Evolutionary conservation across 768 basidiomycete species (phyloP).

Genomic region (Scleroderma bovista): DNA sequence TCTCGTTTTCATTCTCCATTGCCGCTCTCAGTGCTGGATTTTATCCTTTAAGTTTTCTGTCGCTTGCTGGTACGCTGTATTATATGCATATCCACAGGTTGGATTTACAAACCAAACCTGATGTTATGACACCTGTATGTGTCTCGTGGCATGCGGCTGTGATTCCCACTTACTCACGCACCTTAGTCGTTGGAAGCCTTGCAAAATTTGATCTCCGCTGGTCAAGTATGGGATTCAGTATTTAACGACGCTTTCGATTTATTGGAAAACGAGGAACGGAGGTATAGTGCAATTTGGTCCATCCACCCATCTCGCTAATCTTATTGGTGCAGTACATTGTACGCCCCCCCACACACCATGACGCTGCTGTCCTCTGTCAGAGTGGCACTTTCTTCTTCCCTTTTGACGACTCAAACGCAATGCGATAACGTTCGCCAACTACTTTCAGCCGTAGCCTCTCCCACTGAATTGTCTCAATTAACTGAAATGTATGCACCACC

Average conservation of each 20-base stretch:
- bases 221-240: conserved; percentile 67
- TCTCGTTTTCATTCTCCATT: conserved; percentile 34
- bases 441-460: conserved; percentile 69
- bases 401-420: conserved; percentile 72
- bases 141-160: neutral
- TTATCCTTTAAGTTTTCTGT: conserved; percentile 35
- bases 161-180: conserved; percentile 3
- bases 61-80: conserved; percentile 35
- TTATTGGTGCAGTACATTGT: conserved; percentile 26
- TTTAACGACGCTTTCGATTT: conserved; percentile 62
- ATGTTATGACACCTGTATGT: conserved; percentile 52
- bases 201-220: conserved; percentile 61
- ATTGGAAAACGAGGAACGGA: conserved; percentile 67
- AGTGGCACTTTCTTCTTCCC: conserved; percentile 64
- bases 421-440: conserved; percentile 79
- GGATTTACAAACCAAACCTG: conserved; percentile 32
- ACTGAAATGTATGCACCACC: conserved; percentile 88
- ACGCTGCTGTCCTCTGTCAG: conserved; percentile 39
- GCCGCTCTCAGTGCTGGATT: conserved; percentile 41
- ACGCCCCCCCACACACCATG: conserved; percentile 37
- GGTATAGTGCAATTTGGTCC: conserved; percentile 34
- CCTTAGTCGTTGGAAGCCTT: conserved; percentile 59
- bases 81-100: conserved; percentile 34
- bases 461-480: conserved; percentile 67
- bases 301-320: neutral